Base-by-base conservation (phyloP, 768 basidiomycete genomes). In the Pilatotrama ljubarskyi region DNA sequence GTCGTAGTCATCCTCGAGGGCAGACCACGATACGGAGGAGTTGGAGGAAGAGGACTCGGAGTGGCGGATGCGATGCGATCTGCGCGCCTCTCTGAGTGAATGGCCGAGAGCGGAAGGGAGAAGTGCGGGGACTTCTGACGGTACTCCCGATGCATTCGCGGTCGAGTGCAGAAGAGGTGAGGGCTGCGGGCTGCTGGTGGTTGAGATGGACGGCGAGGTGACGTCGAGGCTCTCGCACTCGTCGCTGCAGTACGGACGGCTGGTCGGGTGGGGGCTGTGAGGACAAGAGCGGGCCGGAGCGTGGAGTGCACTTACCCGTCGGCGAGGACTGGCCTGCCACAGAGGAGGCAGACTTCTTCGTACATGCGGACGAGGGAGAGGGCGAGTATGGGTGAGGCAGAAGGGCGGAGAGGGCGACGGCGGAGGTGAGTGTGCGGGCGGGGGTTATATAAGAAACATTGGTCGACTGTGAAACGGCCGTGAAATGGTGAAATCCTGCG, bases 271-370 rank as follows among this genome's bases (percentile, higher is more conserved):
- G 42, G 51, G 62, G 50, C 61, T 42, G 51, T 61, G 55, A 51
- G 59, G 20, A 55, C 40, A 35, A 13, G 44, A 55, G 36, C 59
- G 52, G 51, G 63, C 64, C 64, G 29, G 55, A 18, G 35, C 15
- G 40, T 15, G 50, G 51, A 29, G 17, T 53, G 55, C 64, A 74
- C 80, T 63, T 78, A 88, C 87, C 81, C 82, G 72, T 86, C 83
- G 72, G 81, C 83, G 63, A 73, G 70, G 66, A 89, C 79, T 55
- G 82, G 82, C 72, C 82, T 85, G 53, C 88, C 86, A 70, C 90
- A 91, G 53, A 81, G 76, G 58, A 91, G 80, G 70, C 90, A 91
- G 68, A 86, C 79, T 78, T 90, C 88, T 80, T 89, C 85, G 73
- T 88, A 90, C 89, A 91, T 91, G 58, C 8, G 47, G 24, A 29